These are phyloP conservation scores for Camelina neglecta DNA, from an alignment of 345 rosid species.

Conservation along the genomic window DNA sequence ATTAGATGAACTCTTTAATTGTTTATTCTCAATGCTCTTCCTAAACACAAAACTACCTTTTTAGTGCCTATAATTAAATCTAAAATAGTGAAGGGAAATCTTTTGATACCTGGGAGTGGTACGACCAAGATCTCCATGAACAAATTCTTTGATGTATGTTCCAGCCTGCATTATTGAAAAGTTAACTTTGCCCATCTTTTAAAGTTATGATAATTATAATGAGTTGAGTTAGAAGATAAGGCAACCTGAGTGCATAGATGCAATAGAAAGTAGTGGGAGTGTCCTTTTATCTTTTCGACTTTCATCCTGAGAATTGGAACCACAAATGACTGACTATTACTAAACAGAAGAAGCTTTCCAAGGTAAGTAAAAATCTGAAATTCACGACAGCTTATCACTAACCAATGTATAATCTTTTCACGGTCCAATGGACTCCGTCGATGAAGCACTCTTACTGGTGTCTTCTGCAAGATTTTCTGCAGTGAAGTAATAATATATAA, in stretches of 20 bases:
- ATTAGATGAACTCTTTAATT: constrained; percentile 5
- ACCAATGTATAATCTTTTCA: constrained; percentile 84
- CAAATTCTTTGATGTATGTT: constrained; percentile 94
- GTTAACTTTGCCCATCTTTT: background rate
- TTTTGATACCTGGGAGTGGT: constrained; percentile 76
- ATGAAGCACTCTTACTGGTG: constrained; percentile 95
- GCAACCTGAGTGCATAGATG: constrained; percentile 93
- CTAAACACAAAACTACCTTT: background rate
- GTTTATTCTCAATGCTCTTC: background rate
- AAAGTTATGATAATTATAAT: background rate
- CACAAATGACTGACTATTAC: constrained; percentile 6
- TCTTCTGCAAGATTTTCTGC: constrained; percentile 81
- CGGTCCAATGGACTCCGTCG: constrained; percentile 96
- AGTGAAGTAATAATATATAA: constrained; percentile 21
- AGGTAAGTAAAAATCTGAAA: constrained; percentile 4
- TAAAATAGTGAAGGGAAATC: background rate
- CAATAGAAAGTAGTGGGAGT: constrained; percentile 78
- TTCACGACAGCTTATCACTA: constrained; percentile 12
- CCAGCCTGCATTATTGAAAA: constrained; percentile 71
- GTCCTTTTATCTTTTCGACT: constrained; percentile 72
- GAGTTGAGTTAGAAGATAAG: constrained; percentile 25
- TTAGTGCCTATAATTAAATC: background rate
- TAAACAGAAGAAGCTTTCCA: constrained; percentile 23
- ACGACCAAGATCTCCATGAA: constrained; percentile 97
- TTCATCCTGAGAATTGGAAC: constrained; percentile 71